Conservation (phyloP, 108 stramenopile genomes). For the Chaetoceros muelleri region DNA sequence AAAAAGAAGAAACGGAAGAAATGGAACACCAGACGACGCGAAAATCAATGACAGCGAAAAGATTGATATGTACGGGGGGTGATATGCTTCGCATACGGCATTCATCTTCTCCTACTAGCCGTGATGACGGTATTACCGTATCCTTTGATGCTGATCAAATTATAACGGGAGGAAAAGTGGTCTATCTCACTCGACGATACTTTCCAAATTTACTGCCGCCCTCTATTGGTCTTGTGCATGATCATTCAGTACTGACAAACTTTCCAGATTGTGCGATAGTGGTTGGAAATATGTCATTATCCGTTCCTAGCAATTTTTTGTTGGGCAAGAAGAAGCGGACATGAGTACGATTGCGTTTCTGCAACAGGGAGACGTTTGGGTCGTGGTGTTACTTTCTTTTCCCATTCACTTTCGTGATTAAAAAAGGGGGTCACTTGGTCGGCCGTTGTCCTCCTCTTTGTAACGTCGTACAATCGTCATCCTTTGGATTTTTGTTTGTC, state of each 20-base stretch:
- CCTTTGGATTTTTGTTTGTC: no score
- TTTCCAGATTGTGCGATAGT: slow-evolving; percentile 40
- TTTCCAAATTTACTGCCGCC: slow-evolving; percentile 20
- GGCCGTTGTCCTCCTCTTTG: no score
- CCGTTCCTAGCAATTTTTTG: no score
- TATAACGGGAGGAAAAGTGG: slow-evolving; percentile 22
- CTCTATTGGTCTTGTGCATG: not conserved
- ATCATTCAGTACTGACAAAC: slow-evolving; percentile 14
- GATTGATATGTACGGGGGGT: slow-evolving; percentile 50
- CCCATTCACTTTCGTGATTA: no score
- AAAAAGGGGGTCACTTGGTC: no score
- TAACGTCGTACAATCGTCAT: no score
- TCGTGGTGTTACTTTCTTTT: no score
- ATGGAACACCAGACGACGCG: not conserved
- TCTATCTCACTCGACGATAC: slow-evolving; percentile 16
- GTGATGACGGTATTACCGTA: not conserved
- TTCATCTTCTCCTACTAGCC: not conserved
- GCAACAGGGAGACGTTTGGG: no score
- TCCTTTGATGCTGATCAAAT: slow-evolving; percentile 20
- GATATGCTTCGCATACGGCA: slow-evolving; percentile 54
- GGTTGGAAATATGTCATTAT: no score
- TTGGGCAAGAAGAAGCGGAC: no score
- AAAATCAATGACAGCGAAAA: not conserved
- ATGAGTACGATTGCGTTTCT: no score
- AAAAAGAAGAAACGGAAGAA: not conserved